Conservation (phyloP, 1,284 basidiomycete species). For the Puccinia horiana region DNA sequence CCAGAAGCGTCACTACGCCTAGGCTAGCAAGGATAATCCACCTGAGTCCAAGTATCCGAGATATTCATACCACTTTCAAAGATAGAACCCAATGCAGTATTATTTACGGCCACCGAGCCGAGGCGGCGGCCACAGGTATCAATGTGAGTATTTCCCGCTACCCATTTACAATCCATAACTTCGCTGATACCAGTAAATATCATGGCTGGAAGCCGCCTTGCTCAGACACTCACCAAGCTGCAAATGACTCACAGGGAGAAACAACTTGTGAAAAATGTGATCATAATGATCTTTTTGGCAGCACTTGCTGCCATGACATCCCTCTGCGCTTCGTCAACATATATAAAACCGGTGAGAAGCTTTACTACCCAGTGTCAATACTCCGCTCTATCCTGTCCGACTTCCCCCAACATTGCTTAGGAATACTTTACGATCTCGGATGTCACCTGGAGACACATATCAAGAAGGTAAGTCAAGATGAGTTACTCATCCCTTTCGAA, state of each 20-base stretch:
- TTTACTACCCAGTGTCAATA: not conserved
- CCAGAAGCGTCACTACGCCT: no score
- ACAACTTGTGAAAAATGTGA: no score
- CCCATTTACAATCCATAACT: not conserved
- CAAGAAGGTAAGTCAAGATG: slow-evolving; percentile 4
- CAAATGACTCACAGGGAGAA: not conserved
- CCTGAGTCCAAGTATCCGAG: not conserved
- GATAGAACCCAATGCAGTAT: not conserved
- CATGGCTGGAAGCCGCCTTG: not conserved
- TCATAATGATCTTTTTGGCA: no score
- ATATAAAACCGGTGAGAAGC: not conserved
- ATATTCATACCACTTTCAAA: not conserved
- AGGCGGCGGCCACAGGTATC: no score
- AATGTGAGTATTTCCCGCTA: no score
- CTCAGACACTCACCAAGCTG: not conserved
- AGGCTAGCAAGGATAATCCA: no score
- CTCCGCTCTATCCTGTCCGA: not conserved
- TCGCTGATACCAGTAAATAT: no score
- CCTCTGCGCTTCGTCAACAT: not conserved
- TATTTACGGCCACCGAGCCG: not conserved
- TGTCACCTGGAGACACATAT: slow-evolving; percentile 13
- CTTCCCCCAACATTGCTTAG: not conserved
- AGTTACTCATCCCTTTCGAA: not conserved
- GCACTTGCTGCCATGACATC: slow-evolving; percentile 5
- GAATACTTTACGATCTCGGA: not conserved